Conservation (phyloP, 2,329 filamentous ascomycete genomes). For the Xylariaceae sp. region DNA sequence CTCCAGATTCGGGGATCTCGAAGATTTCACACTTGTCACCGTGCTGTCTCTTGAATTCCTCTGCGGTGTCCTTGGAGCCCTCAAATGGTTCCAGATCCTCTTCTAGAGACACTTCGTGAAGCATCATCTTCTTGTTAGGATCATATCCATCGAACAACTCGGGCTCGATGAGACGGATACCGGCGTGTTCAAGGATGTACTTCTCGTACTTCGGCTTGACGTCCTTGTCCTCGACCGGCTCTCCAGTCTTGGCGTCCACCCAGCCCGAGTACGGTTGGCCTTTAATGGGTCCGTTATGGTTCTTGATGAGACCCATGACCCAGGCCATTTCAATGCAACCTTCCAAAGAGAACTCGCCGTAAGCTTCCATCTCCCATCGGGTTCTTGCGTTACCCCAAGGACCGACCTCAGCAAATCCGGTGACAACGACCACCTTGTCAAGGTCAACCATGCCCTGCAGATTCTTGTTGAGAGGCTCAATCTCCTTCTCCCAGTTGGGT, state of each 20-base stretch:
- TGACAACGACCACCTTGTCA: slow-evolving; percentile 95
- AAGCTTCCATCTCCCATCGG: slow-evolving; percentile 98
- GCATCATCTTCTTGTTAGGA: slow-evolving; percentile 95
- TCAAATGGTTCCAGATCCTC: slow-evolving; percentile 97
- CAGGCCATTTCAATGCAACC: slow-evolving; percentile 99
- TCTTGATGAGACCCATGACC: slow-evolving; percentile 99
- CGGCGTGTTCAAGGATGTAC: slow-evolving; percentile 89
- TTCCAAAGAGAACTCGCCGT: slow-evolving; percentile 93
- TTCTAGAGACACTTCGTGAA: slow-evolving; percentile 96
- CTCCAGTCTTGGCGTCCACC: slow-evolving; percentile 90
- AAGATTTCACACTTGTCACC: slow-evolving; percentile 97
- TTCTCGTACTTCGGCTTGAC: slow-evolving; percentile 98
- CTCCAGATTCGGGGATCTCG: slow-evolving; percentile 86
- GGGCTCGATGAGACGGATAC: slow-evolving; percentile 95
- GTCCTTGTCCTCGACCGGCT: slow-evolving; percentile 97
- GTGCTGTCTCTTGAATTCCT: slow-evolving; percentile 96
- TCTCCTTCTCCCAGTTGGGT: slow-evolving; percentile 85
- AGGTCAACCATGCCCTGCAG: slow-evolving; percentile 98
- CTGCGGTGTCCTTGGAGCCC: slow-evolving; percentile 91
- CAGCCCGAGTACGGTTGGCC: slow-evolving; percentile 94
- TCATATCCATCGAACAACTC: slow-evolving; percentile 97
- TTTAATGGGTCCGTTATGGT: slow-evolving; percentile 94
- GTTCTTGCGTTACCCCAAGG: slow-evolving; percentile 99
- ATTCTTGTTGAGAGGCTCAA: slow-evolving; percentile 79
- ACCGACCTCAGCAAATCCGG: slow-evolving; percentile 91